Base-by-base conservation (phyloP, 2,329 filamentous ascomycete genomes). In the Aspergillus sp. region DNA sequence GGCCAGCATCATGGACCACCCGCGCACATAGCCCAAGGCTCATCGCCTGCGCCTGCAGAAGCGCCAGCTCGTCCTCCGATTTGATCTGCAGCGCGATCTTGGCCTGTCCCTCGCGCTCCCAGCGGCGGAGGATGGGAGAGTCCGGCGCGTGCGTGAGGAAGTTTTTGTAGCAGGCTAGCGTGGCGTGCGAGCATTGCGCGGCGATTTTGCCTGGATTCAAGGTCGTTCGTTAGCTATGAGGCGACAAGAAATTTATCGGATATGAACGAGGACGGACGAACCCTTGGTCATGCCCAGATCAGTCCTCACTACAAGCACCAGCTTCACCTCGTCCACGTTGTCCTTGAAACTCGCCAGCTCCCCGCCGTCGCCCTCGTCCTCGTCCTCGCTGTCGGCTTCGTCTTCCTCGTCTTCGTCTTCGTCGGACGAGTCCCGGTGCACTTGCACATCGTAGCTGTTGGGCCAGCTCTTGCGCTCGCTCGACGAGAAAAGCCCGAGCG, bases 251-350 rank as follows among this genome's bases (percentile, higher is more conserved):
- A 32, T 5, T 6, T 20, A 15, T 16, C 5, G 20, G 38, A 28
- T 24, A n/a, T n/a, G n/a, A n/a, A n/a, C n/a, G n/a, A n/a, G n/a
- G n/a, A n/a, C n/a, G n/a, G n/a, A n/a, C n/a, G n/a, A n/a, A 91
- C 89, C 89, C 66, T 94, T 96, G 7, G 83, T 91, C 91, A 98
- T 98, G 49, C 89, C 89, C 50, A 98, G 63, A 64, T 98, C 91
- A 12, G 86, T 94, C 54, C 91, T 69, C 34, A 96, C 89, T 3
- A 94, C 85, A 20, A 98, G 68, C 10, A 95, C 85, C 36, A 96
- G 69, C 66, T 96, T 96, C 68, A 89, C 94, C 60, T 95, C 88
- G 61, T 95, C 88, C 8, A 55, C 57, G 39, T 74, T 77, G 6
- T 59, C 65, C 49, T 63, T 62, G 51, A 65, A 66, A 40, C 55